Evolutionary conservation across 2,329 filamentous ascomycete species (phyloP).

Genomic region (Acephala macrosclerotiorum): DNA sequence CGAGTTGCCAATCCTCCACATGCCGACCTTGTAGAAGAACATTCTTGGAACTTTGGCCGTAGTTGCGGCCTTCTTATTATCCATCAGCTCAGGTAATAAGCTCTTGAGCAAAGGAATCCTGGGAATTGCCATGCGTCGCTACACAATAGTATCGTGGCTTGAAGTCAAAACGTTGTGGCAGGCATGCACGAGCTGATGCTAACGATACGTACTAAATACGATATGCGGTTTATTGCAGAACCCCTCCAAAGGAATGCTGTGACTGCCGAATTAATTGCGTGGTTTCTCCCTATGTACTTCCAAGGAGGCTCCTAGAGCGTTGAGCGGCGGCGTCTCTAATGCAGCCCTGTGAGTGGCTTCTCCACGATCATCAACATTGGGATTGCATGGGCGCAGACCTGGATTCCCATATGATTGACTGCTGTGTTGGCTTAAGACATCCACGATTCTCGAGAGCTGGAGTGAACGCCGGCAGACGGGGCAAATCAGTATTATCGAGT

Average conservation of each 20-base stretch:
- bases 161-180: constrained; percentile 4
- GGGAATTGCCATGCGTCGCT: constrained; percentile 6
- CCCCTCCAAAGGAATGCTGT: constrained; percentile 5
- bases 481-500: constrained; percentile 13
- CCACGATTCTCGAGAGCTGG: constrained; percentile 12
- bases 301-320: constrained; percentile 17
- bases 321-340: not conserved
- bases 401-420: constrained; percentile 17
- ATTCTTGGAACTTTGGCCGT: constrained; percentile 9
- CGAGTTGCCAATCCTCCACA: constrained; percentile 4
- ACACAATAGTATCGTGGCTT: not conserved
- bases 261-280: constrained; percentile 11
- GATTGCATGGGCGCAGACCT: not conserved
- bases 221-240: not conserved
- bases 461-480: not conserved
- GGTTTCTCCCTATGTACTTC: not conserved
- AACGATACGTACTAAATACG: not conserved
- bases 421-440: constrained; percentile 14
- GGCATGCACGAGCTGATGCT: not conserved
- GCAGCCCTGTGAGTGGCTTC: constrained; percentile 8
- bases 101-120: not conserved
- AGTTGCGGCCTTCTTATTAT: not conserved
- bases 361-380: not conserved
- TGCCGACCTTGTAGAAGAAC: constrained; percentile 7
- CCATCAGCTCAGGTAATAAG: not conserved